Evolutionary conservation across 2,329 filamentous ascomycete genomes (phyloP), one percentile per base, ranked within the genome.

Genomic region (Penicillium olsonii): DNA sequence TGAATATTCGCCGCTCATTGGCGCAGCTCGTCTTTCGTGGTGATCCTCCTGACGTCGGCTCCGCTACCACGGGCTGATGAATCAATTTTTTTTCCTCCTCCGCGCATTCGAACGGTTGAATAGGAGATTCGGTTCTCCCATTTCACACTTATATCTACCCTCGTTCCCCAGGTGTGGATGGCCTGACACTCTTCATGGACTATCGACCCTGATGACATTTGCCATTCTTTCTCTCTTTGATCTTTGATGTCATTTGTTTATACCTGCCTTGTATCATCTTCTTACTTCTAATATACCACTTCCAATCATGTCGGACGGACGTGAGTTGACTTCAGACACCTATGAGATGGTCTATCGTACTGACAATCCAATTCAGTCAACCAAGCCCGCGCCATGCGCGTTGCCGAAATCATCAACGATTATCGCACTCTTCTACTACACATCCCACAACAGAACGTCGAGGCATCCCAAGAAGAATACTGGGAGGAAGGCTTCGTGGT

Each of bases 401-500:
- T 86, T 56, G 75, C 81, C 39, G 83, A 86, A 67, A 78, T 86
- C 63, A 82, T 86, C 72, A 78, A 78, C 55, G 83, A 86, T 69
- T 86, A 83, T 64, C 80, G 82, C 45, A 82, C 80, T 48, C 69
- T 85, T 4, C 79, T 84, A 55, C 68, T 79, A 54, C 81, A 84
- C 63, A 81, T 85, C 48, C 74, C 77, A 24, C 75, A 81, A 52
- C 75, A 82, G 50, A 75, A 77, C 50, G 72, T 76, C 22, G 73
- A 74, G 17, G 74, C 78, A 24, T 73, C 77, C 4, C 70, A 77
- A 34, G 79, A 82, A 45, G 80, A 84, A 54, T 78, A 78, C 64
- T 76, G 81, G 57, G 78, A 82, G 52, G 78, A 83, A 54, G 83
- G 83, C 48, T 85, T 82, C 61, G 73, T 74, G 20, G 68, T 84